Conservation (phyloP, 345 rosid genomes). For the Pseudoturritis turrita region DNA sequence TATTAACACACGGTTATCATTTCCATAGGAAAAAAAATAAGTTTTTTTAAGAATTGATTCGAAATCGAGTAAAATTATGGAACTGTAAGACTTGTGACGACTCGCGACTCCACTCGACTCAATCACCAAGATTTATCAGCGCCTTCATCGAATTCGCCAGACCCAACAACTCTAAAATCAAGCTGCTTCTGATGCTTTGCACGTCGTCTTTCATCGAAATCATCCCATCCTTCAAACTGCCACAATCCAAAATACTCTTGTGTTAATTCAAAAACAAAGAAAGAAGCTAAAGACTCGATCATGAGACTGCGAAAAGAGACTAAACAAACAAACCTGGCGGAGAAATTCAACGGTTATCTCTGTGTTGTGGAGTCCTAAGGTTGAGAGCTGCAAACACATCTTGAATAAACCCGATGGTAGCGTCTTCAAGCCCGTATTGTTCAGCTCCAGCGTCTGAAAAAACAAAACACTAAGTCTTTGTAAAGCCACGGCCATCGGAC, state of each 20-base stretch:
- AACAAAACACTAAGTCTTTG: not conserved
- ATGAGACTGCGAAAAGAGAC: not conserved
- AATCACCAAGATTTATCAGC: constrained; percentile 80
- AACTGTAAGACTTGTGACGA: not conserved
- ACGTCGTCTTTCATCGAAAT: constrained; percentile 65
- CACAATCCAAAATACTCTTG: not conserved
- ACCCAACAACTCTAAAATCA: constrained; percentile 64
- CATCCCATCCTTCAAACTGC: constrained; percentile 82
- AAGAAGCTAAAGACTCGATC: not conserved
- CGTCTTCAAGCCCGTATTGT: constrained; percentile 65
- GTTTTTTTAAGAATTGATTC: too few species aligned
- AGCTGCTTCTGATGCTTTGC: constrained; percentile 86
- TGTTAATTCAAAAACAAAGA: not conserved
- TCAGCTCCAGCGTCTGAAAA: constrained; percentile 57
- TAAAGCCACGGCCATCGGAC: not conserved
- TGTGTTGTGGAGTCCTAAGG: constrained; percentile 83
- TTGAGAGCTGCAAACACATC: constrained; percentile 60
- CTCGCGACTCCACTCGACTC: not conserved
- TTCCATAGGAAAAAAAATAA: too few species aligned
- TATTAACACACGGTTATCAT: too few species aligned
- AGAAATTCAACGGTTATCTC: constrained; percentile 73
- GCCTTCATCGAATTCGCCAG: constrained; percentile 83
- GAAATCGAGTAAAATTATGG: not conserved
- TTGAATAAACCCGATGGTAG: constrained; percentile 61
- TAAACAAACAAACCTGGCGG: constrained; percentile 52